Conservation (phyloP, 495 filamentous ascomycete species). For the Astrocystis sublimbata region DNA sequence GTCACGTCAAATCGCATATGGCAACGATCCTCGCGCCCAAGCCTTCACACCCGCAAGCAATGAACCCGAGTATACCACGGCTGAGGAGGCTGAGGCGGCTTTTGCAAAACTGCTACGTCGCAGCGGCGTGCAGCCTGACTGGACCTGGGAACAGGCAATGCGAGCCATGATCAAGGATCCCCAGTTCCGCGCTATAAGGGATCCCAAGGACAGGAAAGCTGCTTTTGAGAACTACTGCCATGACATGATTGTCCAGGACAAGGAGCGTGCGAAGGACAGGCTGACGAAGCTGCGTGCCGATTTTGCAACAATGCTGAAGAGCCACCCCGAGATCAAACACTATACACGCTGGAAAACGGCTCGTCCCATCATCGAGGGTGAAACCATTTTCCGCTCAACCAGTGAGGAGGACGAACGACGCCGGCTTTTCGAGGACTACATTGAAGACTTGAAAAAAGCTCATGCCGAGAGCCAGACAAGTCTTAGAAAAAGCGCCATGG, state of each 20-base stretch:
- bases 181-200: constrained; percentile 90
- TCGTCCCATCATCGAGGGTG: constrained; percentile 89
- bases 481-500: constrained; percentile 78
- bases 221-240: constrained; percentile 95
- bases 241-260: constrained; percentile 89
- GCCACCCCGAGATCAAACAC: constrained; percentile 95
- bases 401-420: constrained; percentile 86
- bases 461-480: constrained; percentile 72
- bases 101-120: constrained; percentile 90
- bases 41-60: constrained; percentile 62
- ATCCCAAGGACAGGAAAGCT: constrained; percentile 86
- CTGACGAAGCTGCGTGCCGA: constrained; percentile 89
- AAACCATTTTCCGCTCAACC: constrained; percentile 91
- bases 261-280: constrained; percentile 92
- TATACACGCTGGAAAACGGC: constrained; percentile 98
- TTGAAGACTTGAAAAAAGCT: constrained; percentile 75
- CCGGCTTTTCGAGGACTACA: constrained; percentile 93
- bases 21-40: constrained; percentile 63
- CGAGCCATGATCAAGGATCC: constrained; percentile 88
- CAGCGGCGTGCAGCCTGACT: constrained; percentile 82
- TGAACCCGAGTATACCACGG: constrained; percentile 80
- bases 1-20: constrained; percentile 69
- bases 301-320: constrained; percentile 93
- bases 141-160: constrained; percentile 90
- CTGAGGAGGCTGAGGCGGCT: constrained; percentile 90